Conservation (phyloP, 2,329 filamentous ascomycete genomes). For the Botryosphaeria dothidea region DNA sequence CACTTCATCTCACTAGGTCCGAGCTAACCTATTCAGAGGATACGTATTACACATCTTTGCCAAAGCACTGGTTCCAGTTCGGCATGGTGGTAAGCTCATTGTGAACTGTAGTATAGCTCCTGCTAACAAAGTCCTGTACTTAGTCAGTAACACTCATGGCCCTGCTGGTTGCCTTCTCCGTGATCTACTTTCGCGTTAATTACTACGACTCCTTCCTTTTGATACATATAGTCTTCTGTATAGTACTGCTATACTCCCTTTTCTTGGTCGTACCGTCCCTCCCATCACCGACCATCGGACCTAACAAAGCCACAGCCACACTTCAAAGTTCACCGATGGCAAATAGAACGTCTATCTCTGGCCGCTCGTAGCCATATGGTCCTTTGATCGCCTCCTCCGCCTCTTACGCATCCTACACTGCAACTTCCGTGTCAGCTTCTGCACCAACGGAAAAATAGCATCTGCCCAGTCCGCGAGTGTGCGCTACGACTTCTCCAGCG, state of each 20-base stretch:
- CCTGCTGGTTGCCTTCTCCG: conserved; percentile 47
- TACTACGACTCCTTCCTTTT: conserved; percentile 49
- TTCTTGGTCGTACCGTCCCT: conserved; percentile 46
- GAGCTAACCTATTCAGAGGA: not conserved
- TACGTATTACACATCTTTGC: not conserved
- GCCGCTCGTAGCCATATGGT: conserved; percentile 53
- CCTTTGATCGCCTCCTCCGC: conserved; percentile 51
- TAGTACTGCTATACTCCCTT: conserved; percentile 51
- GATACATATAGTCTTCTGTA: conserved; percentile 43
- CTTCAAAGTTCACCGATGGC: conserved; percentile 52
- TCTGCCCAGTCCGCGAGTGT: conserved; percentile 39
- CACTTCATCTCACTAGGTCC: too few relatives aligned
- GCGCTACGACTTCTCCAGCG: conserved; percentile 45
- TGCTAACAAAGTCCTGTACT: not conserved
- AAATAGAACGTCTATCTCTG: conserved; percentile 54
- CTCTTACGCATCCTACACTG: conserved; percentile 46
- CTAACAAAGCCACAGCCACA: conserved; percentile 41
- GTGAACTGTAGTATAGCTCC: not conserved
- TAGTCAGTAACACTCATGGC: conserved; percentile 45
- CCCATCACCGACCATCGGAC: not conserved
- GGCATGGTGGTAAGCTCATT: not conserved
- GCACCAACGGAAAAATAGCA: conserved; percentile 26
- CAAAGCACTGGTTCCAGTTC: not conserved
- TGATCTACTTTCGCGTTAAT: conserved; percentile 53
- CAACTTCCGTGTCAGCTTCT: conserved; percentile 42